These are phyloP conservation scores for Monsonia emarginata DNA, from an alignment of 441 rosid species.

Conservation along the genomic window DNA sequence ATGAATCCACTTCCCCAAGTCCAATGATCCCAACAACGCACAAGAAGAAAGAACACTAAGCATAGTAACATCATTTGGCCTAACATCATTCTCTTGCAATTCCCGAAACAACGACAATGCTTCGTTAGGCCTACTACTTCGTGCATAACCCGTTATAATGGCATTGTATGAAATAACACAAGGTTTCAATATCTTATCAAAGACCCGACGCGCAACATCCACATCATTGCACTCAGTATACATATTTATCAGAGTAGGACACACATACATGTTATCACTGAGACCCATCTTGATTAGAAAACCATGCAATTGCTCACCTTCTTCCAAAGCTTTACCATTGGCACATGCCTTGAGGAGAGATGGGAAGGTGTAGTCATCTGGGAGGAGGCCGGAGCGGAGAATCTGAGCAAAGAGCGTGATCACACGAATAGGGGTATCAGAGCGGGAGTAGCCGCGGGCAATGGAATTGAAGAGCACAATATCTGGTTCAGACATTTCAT, in stretches of 20 bases:
- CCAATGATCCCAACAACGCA: constrained; percentile 58
- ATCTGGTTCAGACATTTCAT: constrained; percentile 43
- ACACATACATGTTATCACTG: constrained; percentile 33
- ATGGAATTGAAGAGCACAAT: constrained; percentile 40
- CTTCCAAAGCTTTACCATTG: constrained; percentile 35
- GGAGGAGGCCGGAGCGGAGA: constrained; percentile 30
- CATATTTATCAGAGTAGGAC: constrained; percentile 60
- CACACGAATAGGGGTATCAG: constrained; percentile 31
- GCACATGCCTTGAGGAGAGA: constrained; percentile 65
- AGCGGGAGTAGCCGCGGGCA: constrained; percentile 67
- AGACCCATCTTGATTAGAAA: constrained; percentile 48
- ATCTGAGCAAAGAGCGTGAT: constrained; percentile 32
- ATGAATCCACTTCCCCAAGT: constrained; percentile 76
- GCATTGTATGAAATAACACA: constrained; percentile 62
- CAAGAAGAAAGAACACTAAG: constrained; percentile 63
- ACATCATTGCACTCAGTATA: constrained; percentile 55
- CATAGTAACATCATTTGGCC: constrained; percentile 61
- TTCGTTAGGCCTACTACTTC: constrained; percentile 60
- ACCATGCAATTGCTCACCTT: constrained; percentile 69
- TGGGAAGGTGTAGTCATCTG: constrained; percentile 61
- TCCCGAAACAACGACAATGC: constrained; percentile 59
- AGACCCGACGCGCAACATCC: constrained; percentile 52
- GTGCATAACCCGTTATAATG: constrained; percentile 51
- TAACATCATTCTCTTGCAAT: constrained; percentile 43
- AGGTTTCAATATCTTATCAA: constrained; percentile 42